Conservation (phyloP, 208 protist genomes). For the Leishmania tarentolae region DNA sequence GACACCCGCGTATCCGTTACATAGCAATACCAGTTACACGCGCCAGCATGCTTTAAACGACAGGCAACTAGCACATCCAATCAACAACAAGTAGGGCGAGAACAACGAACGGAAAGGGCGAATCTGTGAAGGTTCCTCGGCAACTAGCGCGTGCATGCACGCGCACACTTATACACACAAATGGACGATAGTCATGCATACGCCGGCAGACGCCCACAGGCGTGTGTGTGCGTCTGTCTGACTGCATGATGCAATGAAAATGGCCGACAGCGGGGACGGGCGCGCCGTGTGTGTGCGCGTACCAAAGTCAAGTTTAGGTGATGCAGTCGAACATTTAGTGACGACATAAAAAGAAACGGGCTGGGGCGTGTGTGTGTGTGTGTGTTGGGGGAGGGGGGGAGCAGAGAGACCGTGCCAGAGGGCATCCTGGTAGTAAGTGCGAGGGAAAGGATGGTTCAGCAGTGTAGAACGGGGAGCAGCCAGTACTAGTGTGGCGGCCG, state of each 20-base stretch:
- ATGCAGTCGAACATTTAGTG: neutral
- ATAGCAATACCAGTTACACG: neutral
- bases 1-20: neutral
- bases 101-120: conserved; percentile 9
- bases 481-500: neutral
- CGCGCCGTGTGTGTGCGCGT: neutral
- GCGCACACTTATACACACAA: neutral
- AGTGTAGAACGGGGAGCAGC: neutral
- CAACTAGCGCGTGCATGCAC: neutral
- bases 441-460: neutral
- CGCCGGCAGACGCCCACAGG: too few species aligned
- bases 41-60: neutral
- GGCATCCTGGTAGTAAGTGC: neutral
- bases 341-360: neutral
- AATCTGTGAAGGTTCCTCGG: conserved; percentile 10
- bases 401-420: neutral
- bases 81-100: neutral
- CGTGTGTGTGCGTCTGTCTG: neutral
- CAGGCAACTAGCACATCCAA: neutral
- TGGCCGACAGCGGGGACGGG: neutral
- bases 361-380: too few species aligned
- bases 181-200: neutral
- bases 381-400: neutral
- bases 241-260: neutral
- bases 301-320: neutral